Conservation (phyloP, 1,139 yeast genomes). For the Protomyces inouyei region DNA sequence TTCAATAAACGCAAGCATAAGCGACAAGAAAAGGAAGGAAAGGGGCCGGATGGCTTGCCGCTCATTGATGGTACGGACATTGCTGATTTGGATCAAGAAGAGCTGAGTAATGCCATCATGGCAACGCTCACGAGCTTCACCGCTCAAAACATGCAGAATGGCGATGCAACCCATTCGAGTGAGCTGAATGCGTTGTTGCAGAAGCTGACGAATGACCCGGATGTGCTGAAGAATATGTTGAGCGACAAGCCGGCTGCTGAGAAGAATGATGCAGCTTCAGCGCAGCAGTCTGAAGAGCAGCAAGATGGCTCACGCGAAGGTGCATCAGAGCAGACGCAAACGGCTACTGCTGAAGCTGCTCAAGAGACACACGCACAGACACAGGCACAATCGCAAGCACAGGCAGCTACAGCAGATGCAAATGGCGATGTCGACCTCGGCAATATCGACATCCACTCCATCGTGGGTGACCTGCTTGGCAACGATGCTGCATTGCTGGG, state of each 20-base stretch:
- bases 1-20: slow-evolving; percentile 61
- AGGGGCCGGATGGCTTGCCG: slow-evolving; percentile 20
- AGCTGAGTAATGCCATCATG: slow-evolving; percentile 22
- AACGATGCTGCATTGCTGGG: neutral
- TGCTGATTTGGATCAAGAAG: slow-evolving; percentile 8
- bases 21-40: slow-evolving; percentile 39
- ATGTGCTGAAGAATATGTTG: slow-evolving; percentile 5
- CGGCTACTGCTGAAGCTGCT: neutral
- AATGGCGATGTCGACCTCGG: neutral
- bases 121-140: slow-evolving; percentile 11
- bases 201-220: slow-evolving; percentile 12
- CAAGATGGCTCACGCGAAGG: neutral
- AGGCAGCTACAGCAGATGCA: neutral
- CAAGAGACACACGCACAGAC: neutral
- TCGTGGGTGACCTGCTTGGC: neutral
- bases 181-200: slow-evolving; percentile 15
- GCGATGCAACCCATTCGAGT: slow-evolving; percentile 9
- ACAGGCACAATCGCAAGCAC: neutral
- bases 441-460: neutral
- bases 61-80: slow-evolving; percentile 23
- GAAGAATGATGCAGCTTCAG: neutral
- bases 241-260: neutral
- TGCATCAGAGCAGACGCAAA: neutral
- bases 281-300: neutral
- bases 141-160: slow-evolving; percentile 4